A percentile compares a stretch with the other conserved stretches of the same genome.
These are phyloP conservation scores for Aspergillus nomiae DNA, from an alignment of 2,329 filamentous ascomycete species.

Conservation along the genomic window DNA sequence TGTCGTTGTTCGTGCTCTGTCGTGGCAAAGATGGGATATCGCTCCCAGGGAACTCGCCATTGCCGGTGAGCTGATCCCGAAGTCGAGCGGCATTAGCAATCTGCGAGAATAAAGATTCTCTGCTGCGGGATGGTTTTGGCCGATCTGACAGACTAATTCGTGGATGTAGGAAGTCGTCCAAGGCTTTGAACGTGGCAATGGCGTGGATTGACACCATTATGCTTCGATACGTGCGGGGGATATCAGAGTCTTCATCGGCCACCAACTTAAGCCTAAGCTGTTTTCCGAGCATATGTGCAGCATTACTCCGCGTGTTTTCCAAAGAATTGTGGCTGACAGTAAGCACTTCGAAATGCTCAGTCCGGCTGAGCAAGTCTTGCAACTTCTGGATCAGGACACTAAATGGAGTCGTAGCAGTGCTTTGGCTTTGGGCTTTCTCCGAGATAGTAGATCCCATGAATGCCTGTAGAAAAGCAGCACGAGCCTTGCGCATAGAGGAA, in stretches of 20 bases:
- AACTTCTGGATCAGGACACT: constrained; percentile 90
- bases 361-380: constrained; percentile 92
- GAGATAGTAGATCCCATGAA: constrained; percentile 79
- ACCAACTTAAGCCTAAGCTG: constrained; percentile 87
- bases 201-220: constrained; percentile 99
- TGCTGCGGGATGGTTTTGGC: constrained; percentile 61
- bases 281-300: constrained; percentile 94
- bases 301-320: constrained; percentile 86
- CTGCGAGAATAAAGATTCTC: constrained; percentile 69
- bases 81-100: constrained; percentile 70
- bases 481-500: constrained; percentile 55
- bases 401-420: constrained; percentile 76
- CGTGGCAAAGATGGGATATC: constrained; percentile 31
- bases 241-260: constrained; percentile 83
- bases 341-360: constrained; percentile 96
- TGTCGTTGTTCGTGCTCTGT: constrained; percentile 23
- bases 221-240: constrained; percentile 82
- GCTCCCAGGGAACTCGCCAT: constrained; percentile 29
- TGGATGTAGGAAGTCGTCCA: constrained; percentile 93
- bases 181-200: constrained; percentile 94
- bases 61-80: constrained; percentile 50
- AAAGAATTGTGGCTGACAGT: constrained; percentile 92
- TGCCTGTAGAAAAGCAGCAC: constrained; percentile 82
- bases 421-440: constrained; percentile 63
- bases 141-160: constrained; percentile 81